phyloP scores from a whole-genome alignment of 2,329 filamentous ascomycete genomes.

The Penicillium palitans region DNA sequence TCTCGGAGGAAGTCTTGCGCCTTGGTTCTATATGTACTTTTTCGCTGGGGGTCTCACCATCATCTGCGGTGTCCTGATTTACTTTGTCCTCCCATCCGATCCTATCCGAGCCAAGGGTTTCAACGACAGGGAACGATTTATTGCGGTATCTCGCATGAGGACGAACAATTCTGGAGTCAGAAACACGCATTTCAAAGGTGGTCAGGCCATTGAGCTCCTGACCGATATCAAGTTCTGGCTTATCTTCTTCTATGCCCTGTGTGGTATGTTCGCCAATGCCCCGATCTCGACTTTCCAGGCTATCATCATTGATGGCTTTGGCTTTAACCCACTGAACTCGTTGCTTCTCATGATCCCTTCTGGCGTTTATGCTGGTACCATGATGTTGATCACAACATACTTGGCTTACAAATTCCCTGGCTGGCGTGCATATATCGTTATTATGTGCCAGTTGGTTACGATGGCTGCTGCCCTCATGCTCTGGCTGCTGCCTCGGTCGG shows the following conservation, averaged over 20 bases:
- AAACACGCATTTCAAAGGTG: constrained; percentile 49
- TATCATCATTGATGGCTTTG: constrained; percentile 50
- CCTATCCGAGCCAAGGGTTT: constrained; percentile 1
- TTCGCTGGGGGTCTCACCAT: neutral
- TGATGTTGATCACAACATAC: constrained; percentile 44
- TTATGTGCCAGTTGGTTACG: neutral
- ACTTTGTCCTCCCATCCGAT: neutral
- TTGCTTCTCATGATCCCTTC: constrained; percentile 47
- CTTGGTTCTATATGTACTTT: constrained; percentile 3
- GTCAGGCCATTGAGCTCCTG: constrained; percentile 36
- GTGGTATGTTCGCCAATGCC: constrained; percentile 48
- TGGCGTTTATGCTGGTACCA: constrained; percentile 41
- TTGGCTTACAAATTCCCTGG: constrained; percentile 40
- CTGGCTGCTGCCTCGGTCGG: constrained; percentile 1
- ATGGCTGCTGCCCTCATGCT: neutral
- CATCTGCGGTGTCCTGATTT: neutral
- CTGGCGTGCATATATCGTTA: neutral
- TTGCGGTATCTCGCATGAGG: constrained; percentile 29
- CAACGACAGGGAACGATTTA: constrained; percentile 14
- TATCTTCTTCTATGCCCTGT: constrained; percentile 40
- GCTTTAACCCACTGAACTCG: constrained; percentile 47
- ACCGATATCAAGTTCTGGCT: constrained; percentile 1
- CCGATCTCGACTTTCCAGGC: constrained; percentile 49
- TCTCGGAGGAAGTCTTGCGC: constrained; percentile 14
- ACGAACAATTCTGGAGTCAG: constrained; percentile 32